A percentile compares a stretch with the other conserved stretches of the same genome.
These are phyloP conservation scores for Trichosporon inkin DNA, from an alignment of 1,284 basidiomycete species.

Conservation along the genomic window DNA sequence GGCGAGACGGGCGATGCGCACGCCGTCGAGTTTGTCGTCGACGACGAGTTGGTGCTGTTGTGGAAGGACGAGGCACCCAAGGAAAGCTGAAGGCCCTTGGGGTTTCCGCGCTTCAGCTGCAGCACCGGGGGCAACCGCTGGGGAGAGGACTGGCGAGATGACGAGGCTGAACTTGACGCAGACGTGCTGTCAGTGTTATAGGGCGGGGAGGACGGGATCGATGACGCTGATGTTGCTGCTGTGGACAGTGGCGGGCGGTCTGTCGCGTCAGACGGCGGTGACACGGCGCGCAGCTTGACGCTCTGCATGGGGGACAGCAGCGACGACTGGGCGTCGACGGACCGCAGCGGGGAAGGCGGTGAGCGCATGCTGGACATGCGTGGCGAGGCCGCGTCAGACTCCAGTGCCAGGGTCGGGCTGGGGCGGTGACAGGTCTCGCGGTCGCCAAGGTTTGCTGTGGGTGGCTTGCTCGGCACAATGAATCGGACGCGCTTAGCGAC, in stretches of 20 bases:
- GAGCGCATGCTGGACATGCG: neutral
- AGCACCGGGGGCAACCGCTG: conserved; percentile 25
- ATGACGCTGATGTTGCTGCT: neutral
- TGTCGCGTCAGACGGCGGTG: neutral
- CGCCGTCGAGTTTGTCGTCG: conserved; percentile 18
- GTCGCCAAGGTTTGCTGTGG: neutral
- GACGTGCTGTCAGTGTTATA: neutral
- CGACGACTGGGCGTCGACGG: conserved; percentile 5
- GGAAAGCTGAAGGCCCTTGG: conserved; percentile 39
- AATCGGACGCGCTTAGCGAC: conserved; percentile 2
- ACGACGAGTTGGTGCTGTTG: conserved; percentile 17
- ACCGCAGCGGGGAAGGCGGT: neutral
- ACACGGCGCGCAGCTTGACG: conserved; percentile 13
- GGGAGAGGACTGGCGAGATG: conserved; percentile 13
- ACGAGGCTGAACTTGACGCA: neutral
- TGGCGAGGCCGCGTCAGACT: conserved; percentile 4
- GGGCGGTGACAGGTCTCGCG: conserved; percentile 1
- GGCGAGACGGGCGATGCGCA: conserved; percentile 17
- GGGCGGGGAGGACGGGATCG: neutral
- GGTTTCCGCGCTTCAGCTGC: conserved; percentile 36
- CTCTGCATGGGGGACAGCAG: conserved; percentile 16
- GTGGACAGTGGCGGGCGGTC: neutral
- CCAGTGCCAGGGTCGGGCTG: neutral
- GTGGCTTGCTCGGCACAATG: neutral
- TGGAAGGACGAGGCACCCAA: conserved; percentile 23